Evolutionary conservation across 1,284 basidiomycete species (phyloP).

Genomic region (Apiotrichum laibachii): DNA sequence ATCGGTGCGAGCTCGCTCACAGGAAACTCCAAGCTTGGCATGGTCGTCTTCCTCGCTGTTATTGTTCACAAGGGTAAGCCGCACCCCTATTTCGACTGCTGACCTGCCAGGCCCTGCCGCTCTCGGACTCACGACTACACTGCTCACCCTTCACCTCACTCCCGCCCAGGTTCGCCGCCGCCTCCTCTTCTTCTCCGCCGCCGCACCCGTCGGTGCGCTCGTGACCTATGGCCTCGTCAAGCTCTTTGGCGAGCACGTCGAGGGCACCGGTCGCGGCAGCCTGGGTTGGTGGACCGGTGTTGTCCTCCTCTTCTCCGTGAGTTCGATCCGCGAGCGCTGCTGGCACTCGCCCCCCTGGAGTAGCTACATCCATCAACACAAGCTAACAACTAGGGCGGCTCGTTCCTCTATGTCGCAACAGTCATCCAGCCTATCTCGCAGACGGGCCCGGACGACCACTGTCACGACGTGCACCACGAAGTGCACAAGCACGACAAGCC

Average conservation of each 20-base stretch:
- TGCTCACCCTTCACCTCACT: slow-evolving; percentile 70
- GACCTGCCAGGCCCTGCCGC: slow-evolving; percentile 69
- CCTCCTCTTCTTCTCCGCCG: slow-evolving; percentile 70
- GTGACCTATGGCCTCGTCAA: slow-evolving; percentile 65
- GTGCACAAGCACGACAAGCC: slow-evolving; percentile 51
- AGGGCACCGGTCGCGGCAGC: slow-evolving; percentile 16
- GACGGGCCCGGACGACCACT: slow-evolving; percentile 23
- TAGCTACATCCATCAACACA: no score
- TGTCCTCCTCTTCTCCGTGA: slow-evolving; percentile 50
- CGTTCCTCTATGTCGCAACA: slow-evolving; percentile 91
- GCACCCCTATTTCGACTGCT: neutral
- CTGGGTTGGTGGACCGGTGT: slow-evolving; percentile 63
- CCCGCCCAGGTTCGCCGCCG: slow-evolving; percentile 68
- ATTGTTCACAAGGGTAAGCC: slow-evolving; percentile 78
- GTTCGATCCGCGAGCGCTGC: no score
- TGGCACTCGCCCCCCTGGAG: no score
- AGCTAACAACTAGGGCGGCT: slow-evolving; percentile 66
- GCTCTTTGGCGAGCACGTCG: slow-evolving; percentile 53
- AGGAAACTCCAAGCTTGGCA: slow-evolving; percentile 56
- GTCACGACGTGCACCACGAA: slow-evolving; percentile 24
- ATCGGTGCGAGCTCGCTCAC: slow-evolving; percentile 64
- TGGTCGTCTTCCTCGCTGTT: slow-evolving; percentile 82
- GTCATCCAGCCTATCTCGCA: slow-evolving; percentile 68
- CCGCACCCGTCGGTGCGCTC: slow-evolving; percentile 74
- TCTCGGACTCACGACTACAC: slow-evolving; percentile 73